These are phyloP conservation scores for Botrytis squamosa DNA, from an alignment of 2,329 filamentous ascomycete genomes.

Conservation along the genomic window DNA sequence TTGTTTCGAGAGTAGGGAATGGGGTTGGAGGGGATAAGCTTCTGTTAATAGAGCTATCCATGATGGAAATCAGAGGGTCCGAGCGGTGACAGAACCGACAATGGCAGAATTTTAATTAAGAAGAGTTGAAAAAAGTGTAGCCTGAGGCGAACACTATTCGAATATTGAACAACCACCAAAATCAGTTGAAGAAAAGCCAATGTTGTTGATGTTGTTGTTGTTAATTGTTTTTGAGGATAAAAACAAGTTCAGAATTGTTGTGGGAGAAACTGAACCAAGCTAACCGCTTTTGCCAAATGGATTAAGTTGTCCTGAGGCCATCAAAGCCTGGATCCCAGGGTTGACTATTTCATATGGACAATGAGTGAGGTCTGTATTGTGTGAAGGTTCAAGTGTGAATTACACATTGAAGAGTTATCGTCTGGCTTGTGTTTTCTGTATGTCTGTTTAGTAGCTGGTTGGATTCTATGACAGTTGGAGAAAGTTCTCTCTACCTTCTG, in stretches of 20 bases:
- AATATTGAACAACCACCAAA: background rate
- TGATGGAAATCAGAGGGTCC: background rate
- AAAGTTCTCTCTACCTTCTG: background rate
- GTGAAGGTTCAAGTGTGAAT: background rate
- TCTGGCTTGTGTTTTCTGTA: background rate
- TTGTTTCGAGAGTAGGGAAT: background rate
- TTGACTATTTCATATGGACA: background rate
- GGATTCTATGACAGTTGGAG: background rate
- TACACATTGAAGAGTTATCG: background rate
- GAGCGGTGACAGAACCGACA: conserved; percentile 13
- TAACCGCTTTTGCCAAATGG: background rate
- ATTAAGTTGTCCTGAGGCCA: conserved; percentile 3
- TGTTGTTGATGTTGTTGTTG: background rate
- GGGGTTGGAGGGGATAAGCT: background rate
- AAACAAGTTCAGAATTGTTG: background rate
- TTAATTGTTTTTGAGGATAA: background rate
- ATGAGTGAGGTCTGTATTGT: background rate
- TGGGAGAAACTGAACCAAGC: background rate
- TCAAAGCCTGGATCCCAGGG: background rate
- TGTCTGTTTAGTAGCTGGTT: background rate
- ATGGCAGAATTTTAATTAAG: conserved; percentile 7
- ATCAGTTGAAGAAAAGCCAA: background rate
- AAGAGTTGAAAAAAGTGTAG: background rate
- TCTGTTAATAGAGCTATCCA: conserved; percentile 4
- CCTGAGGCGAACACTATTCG: background rate